Conservation (phyloP, 148 eudicot genomes). For the Rhododendron williamsianum region DNA sequence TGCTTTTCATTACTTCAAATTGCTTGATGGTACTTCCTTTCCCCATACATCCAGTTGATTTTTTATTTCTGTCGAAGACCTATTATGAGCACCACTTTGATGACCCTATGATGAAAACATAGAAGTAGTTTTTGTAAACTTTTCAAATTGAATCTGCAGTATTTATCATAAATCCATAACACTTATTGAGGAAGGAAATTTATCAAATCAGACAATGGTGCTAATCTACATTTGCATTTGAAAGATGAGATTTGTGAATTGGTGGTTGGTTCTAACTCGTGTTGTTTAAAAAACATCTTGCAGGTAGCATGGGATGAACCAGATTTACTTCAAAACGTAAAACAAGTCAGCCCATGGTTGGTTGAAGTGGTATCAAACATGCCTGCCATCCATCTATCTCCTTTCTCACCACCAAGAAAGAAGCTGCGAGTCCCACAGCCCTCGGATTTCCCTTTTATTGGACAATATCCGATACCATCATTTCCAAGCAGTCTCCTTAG, state of each 20-base stretch:
- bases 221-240: not conserved
- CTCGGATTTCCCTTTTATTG: conserved; percentile 34
- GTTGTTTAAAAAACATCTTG: not conserved
- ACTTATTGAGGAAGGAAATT: not conserved
- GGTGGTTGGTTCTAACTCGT: not conserved
- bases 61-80: not conserved
- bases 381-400: conserved; percentile 44
- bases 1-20: not conserved
- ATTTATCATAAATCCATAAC: not conserved
- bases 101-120: not conserved
- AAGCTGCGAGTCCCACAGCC: conserved; percentile 53
- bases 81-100: not conserved
- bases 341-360: conserved; percentile 63
- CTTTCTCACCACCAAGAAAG: conserved; percentile 61
- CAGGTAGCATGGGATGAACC: conserved; percentile 81
- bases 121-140: not conserved
- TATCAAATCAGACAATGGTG: not conserved
- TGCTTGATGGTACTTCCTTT: not conserved
- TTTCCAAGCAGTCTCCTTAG: conserved; percentile 31
- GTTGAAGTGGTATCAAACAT: conserved; percentile 58
- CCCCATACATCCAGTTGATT: not conserved
- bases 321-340: conserved; percentile 59
- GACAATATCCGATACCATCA: conserved; percentile 32
- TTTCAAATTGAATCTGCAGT: not conserved
- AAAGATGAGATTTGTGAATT: not conserved